Evolutionary conservation across 306 rosid species (phyloP).

Genomic region (Sicyos edulis): DNA sequence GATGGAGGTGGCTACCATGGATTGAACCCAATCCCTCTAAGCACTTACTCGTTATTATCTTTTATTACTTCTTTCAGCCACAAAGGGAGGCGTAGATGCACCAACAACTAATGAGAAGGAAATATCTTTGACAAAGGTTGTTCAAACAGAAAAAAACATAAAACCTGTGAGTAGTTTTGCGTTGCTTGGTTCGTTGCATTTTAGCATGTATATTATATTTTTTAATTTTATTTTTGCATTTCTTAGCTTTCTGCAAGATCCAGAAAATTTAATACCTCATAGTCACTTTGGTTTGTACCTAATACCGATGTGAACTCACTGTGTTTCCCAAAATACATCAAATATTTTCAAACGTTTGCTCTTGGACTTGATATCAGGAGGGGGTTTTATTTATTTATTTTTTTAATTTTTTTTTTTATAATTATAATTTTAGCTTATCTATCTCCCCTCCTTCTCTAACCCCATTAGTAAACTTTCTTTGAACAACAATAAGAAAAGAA

Average conservation of each 20-base stretch:
- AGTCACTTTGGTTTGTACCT: background rate
- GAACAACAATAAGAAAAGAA: background rate
- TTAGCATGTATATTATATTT: background rate
- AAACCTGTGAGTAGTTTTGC: slow-evolving; percentile 49
- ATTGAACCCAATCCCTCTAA: too few species aligned
- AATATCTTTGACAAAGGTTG: slow-evolving; percentile 32
- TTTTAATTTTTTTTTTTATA: background rate
- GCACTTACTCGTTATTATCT: too few species aligned
- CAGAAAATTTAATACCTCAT: background rate
- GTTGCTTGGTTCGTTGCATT: background rate
- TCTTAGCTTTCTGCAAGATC: background rate
- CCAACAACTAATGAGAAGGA: slow-evolving; percentile 36
- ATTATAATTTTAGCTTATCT: background rate
- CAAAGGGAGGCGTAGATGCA: slow-evolving; percentile 37
- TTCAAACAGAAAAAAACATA: slow-evolving; percentile 46
- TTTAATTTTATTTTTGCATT: background rate
- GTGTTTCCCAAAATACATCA: background rate
- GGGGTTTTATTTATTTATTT: too few species aligned
- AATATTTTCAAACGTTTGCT: background rate
- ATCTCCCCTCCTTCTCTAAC: background rate
- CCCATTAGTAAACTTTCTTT: background rate
- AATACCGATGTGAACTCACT: background rate
- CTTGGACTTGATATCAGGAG: background rate
- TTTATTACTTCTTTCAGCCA: slow-evolving; percentile 37
- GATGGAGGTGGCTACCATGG: too few species aligned